phyloP scores from a whole-genome alignment of 1,139 yeast genomes.

The Scheffersomyces illinoinensis region DNA sequence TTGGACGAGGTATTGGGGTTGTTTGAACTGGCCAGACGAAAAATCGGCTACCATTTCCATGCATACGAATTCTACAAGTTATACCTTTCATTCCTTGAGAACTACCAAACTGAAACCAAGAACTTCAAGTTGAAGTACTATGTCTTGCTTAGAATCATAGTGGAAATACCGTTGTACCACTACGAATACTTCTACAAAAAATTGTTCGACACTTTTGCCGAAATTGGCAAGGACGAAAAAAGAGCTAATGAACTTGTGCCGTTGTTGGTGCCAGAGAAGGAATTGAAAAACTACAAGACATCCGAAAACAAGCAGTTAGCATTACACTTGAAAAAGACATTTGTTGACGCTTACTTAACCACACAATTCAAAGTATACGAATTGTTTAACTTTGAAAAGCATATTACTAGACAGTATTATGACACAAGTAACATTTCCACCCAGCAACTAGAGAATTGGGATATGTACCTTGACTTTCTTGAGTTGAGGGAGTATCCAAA shows the following conservation, averaged over 20 bases:
- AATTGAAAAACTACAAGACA: constrained; percentile 14
- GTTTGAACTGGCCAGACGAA: constrained; percentile 62
- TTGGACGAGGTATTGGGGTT: constrained; percentile 33
- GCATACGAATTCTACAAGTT: constrained; percentile 75
- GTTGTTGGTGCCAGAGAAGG: constrained; percentile 21
- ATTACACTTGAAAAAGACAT: constrained; percentile 43
- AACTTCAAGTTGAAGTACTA: constrained; percentile 38
- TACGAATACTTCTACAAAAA: constrained; percentile 57
- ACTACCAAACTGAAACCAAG: constrained; percentile 33
- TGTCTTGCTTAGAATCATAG: constrained; percentile 54
- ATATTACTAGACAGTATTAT: constrained; percentile 53
- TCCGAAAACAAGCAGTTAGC: constrained; percentile 18
- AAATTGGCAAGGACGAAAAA: constrained; percentile 28
- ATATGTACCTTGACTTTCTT: constrained; percentile 55
- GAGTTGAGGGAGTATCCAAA: constrained; percentile 38
- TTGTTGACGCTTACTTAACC: constrained; percentile 55
- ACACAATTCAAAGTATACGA: constrained; percentile 63
- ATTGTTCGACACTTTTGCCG: constrained; percentile 44
- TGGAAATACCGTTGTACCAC: constrained; percentile 78
- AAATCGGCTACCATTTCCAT: constrained; percentile 73
- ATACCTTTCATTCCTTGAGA: constrained; percentile 58
- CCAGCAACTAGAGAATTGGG: constrained; percentile 60
- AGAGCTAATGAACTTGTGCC: constrained; percentile 18
- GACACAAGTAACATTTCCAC: constrained; percentile 41
- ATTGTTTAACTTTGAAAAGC: constrained; percentile 63